Percentiles rank a stretch among this genome's conserved stretches.
These are phyloP conservation scores for Neobulgaria alba DNA, from an alignment of 2,329 filamentous ascomycete genomes.

Conservation along the genomic window DNA sequence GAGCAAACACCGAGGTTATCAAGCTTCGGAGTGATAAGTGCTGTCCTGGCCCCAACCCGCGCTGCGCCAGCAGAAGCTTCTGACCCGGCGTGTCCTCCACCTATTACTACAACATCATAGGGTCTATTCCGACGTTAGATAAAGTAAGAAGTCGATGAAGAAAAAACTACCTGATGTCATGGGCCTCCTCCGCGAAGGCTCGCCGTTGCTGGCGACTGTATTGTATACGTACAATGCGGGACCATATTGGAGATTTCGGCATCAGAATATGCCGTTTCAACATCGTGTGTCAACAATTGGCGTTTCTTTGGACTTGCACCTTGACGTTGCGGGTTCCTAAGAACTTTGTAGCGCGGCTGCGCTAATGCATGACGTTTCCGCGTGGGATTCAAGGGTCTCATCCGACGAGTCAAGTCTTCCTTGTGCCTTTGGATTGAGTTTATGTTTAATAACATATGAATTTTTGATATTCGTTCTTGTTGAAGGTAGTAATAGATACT, in stretches of 20 bases:
- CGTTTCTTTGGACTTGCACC: too few relatives aligned
- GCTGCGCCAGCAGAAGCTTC: conserved; percentile 91
- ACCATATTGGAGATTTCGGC: neutral
- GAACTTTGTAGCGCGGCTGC: too few relatives aligned
- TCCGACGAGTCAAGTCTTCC: too few relatives aligned
- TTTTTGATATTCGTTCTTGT: too few relatives aligned
- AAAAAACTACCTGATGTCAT: conserved; percentile 13
- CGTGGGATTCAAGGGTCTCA: neutral
- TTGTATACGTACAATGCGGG: conserved; percentile 5
- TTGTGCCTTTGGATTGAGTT: too few relatives aligned
- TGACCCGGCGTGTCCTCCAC: conserved; percentile 89
- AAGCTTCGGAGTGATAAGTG: conserved; percentile 77
- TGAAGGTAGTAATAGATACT: too few relatives aligned
- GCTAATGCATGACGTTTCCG: too few relatives aligned
- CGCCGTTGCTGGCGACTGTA: conserved; percentile 10
- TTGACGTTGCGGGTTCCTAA: too few relatives aligned
- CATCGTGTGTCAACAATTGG: conserved; percentile 17
- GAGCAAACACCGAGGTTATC: conserved; percentile 92
- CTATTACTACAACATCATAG: conserved; percentile 92
- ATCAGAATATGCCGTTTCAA: conserved; percentile 16
- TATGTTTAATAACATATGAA: too few relatives aligned
- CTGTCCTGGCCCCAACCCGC: conserved; percentile 78
- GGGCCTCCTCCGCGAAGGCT: conserved; percentile 17
- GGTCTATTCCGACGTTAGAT: conserved; percentile 11
- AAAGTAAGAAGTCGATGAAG: neutral